Evolutionary conservation across 1,284 basidiomycete species (phyloP), one percentile per base, ranked within the genome.

Genomic region (Trametes polyzona): DNA sequence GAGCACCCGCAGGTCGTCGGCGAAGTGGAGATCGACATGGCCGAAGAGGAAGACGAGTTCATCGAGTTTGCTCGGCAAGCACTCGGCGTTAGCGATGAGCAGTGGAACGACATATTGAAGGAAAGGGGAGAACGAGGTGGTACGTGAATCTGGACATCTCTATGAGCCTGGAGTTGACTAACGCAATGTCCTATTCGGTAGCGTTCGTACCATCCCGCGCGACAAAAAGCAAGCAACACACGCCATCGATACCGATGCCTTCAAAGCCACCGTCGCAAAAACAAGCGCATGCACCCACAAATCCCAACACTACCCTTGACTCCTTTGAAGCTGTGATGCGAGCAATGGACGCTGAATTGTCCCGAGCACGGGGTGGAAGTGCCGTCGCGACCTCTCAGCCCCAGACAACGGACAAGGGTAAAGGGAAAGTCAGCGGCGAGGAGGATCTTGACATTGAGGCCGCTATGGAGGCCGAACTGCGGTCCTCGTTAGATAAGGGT

Each of bases 281-380:
- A 23, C 9, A n/a, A 21, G n/a, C 9, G 26, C 0, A 42, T 37
- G 72, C 75, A 24, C 73, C 72, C 32, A 75, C 77, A 8, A 77
- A 76, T 47, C 71, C 74, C 9, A 84, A 94, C 68, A 81, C 84
- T 4, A 83, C 87, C 47, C 78, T 98, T n/a, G 83, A 95, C 69
- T 93, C 92, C 0, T 98, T 98, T 64, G 96, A 98, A 67, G 84
- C 88, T 7, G 90, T 98, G 36, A 98, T 98, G 96, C 83, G 86
- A 67, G 93, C 93, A 1, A 93, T 98, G 90, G 96, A 98, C 65
- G 82, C 78, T 17, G 92, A 96, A 65, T 79, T 97, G 14, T 77
- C 77, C 19, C 80, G 77, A 24, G 69, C 74, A 37, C 76, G 74
- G 32, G 57, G 72, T 39, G 35, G 63, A 32, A 62, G 57, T 35